A percentile compares a stretch with the other conserved stretches of the same genome.
These are phyloP conservation scores for Termitomyces bulborhizus DNA, from an alignment of 768 basidiomycete species.

Conservation along the genomic window DNA sequence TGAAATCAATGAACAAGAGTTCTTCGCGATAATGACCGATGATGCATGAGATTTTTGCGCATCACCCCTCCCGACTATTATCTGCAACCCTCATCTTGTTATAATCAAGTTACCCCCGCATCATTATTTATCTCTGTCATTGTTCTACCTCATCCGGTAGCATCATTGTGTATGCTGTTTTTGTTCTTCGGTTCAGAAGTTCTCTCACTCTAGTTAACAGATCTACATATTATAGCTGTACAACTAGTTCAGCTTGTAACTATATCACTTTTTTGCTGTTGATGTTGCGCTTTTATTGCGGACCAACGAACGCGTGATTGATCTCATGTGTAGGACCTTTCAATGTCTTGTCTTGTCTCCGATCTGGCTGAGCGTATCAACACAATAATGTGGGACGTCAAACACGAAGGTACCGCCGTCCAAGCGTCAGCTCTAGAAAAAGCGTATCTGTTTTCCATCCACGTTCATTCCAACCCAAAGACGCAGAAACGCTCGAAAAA, in stretches of 20 bases:
- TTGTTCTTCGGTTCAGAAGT: neutral
- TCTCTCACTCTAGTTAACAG: conserved; percentile 1
- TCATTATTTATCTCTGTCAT: conserved; percentile 4
- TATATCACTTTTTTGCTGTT: neutral
- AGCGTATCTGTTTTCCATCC: too few species aligned
- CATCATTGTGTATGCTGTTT: conserved; percentile 6
- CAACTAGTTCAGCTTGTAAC: conserved; percentile 5
- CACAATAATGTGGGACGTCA: neutral
- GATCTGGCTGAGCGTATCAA: neutral
- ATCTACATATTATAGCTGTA: conserved; percentile 9
- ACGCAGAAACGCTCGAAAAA: neutral
- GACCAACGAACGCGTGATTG: neutral
- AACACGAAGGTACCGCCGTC: neutral
- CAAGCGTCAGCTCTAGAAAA: too few species aligned
- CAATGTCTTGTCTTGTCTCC: too few species aligned
- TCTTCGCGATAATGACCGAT: conserved; percentile 96
- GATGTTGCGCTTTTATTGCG: neutral
- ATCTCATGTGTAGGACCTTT: neutral
- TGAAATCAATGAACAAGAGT: conserved; percentile 95
- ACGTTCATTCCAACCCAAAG: too few species aligned
- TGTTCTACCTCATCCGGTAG: conserved; percentile 5
- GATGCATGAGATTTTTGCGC: conserved; percentile 45
- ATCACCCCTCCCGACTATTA: neutral
- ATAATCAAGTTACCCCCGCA: conserved; percentile 7
- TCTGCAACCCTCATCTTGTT: conserved; percentile 6